phyloP scores from a whole-genome alignment of 2,329 filamentous ascomycete genomes.

The Byssoonygena ceratinophila region DNA sequence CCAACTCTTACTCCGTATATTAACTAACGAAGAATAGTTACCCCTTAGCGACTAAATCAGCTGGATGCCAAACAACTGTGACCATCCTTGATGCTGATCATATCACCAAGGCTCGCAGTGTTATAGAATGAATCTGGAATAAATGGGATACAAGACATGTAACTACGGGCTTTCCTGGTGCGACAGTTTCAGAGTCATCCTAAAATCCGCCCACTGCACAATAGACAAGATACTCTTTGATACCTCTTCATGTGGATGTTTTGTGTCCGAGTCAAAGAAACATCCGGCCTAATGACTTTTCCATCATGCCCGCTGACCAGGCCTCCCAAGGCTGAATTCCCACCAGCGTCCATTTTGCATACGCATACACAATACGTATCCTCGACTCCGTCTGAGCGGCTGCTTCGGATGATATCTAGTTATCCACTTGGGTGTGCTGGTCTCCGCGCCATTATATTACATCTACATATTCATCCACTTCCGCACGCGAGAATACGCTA shows the following conservation, averaged over 20 bases:
- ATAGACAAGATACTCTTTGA: background rate
- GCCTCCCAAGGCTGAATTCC: too few species aligned
- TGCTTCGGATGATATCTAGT: background rate
- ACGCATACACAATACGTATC: too few species aligned
- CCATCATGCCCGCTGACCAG: background rate
- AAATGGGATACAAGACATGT: background rate
- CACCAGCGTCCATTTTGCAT: too few species aligned
- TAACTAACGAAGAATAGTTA: too few species aligned
- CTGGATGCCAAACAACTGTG: too few species aligned
- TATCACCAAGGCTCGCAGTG: background rate
- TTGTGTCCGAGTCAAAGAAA: constrained; percentile 5
- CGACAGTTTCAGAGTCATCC: background rate
- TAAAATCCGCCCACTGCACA: too few species aligned
- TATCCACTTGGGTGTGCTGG: background rate
- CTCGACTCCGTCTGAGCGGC: background rate
- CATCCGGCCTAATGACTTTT: background rate
- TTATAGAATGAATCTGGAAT: too few species aligned
- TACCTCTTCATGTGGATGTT: constrained; percentile 1
- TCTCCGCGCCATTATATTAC: background rate
- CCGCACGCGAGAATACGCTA: too few species aligned
- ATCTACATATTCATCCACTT: too few species aligned
- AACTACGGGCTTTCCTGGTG: background rate
- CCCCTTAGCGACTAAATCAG: too few species aligned
- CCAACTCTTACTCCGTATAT: too few species aligned
- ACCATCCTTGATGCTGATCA: constrained; percentile 1